Percentiles rank a stretch among this genome's conserved stretches.
phyloP scores from a whole-genome alignment of 257 asterid species.

The Gardenia jasminoides region DNA sequence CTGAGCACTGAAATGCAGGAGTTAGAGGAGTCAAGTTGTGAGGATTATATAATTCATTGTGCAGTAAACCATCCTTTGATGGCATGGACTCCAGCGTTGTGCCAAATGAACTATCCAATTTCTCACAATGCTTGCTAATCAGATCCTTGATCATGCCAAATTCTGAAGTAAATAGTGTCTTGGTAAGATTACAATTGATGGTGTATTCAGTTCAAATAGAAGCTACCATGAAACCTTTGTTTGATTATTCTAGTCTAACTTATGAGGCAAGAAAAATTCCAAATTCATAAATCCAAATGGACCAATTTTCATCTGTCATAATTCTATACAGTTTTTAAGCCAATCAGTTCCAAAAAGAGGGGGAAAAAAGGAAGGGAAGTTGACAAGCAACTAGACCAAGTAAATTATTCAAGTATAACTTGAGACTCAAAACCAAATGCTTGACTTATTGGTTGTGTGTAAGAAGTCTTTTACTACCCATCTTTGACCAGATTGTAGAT shows the following conservation, averaged over 20 bases:
- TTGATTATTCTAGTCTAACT: neutral
- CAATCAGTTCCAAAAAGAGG: neutral
- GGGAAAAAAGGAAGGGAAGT: neutral
- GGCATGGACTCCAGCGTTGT: constrained; percentile 26
- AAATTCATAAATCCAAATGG: neutral
- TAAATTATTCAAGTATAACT: neutral
- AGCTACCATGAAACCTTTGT: neutral
- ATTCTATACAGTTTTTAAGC: neutral
- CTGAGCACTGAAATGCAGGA: constrained; percentile 46
- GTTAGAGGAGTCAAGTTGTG: constrained; percentile 57
- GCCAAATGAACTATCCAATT: constrained; percentile 29
- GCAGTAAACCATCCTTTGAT: constrained; percentile 29
- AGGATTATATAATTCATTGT: constrained; percentile 35
- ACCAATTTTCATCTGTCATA: neutral
- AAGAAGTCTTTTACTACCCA: neutral
- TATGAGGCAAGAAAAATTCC: too few relatives aligned
- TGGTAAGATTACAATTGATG: neutral
- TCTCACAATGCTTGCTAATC: constrained; percentile 34
- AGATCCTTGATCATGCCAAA: constrained; percentile 31
- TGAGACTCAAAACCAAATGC: neutral
- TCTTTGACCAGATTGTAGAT: neutral
- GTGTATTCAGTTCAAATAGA: neutral
- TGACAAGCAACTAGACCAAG: constrained; percentile 3
- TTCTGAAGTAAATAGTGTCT: constrained; percentile 32
- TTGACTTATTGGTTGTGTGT: neutral